Evolutionary conservation across 257 asterid species (phyloP).

Genomic region (Rhazya stricta): DNA sequence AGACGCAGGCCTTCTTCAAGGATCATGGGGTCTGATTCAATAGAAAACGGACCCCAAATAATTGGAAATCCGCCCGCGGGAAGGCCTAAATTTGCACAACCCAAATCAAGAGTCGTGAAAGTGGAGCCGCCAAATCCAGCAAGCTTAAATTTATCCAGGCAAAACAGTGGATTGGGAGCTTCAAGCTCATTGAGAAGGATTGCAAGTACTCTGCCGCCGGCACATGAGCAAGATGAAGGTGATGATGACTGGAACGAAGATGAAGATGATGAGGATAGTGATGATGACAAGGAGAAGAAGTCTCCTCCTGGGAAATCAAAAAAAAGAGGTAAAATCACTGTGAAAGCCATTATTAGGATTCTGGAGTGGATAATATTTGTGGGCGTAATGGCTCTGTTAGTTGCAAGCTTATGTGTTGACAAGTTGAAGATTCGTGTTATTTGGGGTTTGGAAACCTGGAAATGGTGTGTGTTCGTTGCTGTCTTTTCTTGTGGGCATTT

Average conservation of each 20-base stretch:
- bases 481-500: conserved; percentile 26
- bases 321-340: conserved; percentile 13
- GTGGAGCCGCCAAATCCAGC: conserved; percentile 13
- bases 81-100: conserved; percentile 2
- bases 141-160: not conserved
- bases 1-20: conserved; percentile 12
- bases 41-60: not conserved
- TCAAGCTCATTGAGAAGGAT: conserved; percentile 11
- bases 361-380: conserved; percentile 22
- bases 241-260: not conserved
- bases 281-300: conserved; percentile 1
- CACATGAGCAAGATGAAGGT: not conserved
- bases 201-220: conserved; percentile 5
- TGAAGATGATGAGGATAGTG: not conserved
- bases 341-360: conserved; percentile 12
- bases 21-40: conserved; percentile 3
- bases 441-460: conserved; percentile 28
- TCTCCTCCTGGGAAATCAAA: not conserved
- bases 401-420: conserved; percentile 11
- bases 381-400: conserved; percentile 5
- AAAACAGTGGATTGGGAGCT: not conserved
- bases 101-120: conserved; percentile 22
- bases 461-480: conserved; percentile 24
- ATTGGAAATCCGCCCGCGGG: not conserved
- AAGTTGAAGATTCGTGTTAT: not conserved